Base-by-base conservation (phyloP, 2,329 filamentous ascomycete genomes). In the Chaetothyriales sp. region DNA sequence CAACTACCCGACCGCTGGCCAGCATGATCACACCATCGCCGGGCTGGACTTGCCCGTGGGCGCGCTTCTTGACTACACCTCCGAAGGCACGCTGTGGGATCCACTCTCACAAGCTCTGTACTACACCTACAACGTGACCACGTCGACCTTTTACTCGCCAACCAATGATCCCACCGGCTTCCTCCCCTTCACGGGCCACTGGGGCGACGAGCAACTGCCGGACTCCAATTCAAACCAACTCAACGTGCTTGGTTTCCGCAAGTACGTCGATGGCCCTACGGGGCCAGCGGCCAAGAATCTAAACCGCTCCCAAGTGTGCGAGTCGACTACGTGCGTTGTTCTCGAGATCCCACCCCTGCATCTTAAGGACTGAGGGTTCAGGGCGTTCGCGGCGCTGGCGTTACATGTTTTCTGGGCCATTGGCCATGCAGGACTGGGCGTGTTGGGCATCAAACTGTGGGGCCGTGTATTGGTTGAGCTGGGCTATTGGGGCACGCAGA, bases 1-100 rank as follows among this genome's bases (percentile, higher is more conserved):
- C 7, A 79, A 78, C 60, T 85, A 84, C 62, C 78, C 80, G 18
- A 77, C 74, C 5, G 48, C 65, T 10, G 81, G 60, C 1, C 70
- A 66, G 1, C 81, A 84, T 59, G 80, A 83, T 61, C 79, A 83
- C 60, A 76, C 75, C 0, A 80, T 83, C 51, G 80, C 81, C 0
- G 73, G 77, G 51, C 51, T 82, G 18, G 78, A 81, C 53, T 68
- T 82, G 6, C 77, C 77, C 0, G 59, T 58, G 2, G 75, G 73
- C 0, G 52, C 53, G 5, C 63, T 82, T 2, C 69, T 76, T 44
- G 74, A 83, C 59, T 72, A 77, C 51, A 75, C 76, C 10, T 73
- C 78, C 51, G 63, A 68, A 43, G 81, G 80, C 3, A 60, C 66
- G 2, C 63, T 78, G 4, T 85, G 80, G 80, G 82, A 85, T 61